These are phyloP conservation scores for Amniculicola lignicola DNA, from an alignment of 495 filamentous ascomycete species.

Conservation along the genomic window DNA sequence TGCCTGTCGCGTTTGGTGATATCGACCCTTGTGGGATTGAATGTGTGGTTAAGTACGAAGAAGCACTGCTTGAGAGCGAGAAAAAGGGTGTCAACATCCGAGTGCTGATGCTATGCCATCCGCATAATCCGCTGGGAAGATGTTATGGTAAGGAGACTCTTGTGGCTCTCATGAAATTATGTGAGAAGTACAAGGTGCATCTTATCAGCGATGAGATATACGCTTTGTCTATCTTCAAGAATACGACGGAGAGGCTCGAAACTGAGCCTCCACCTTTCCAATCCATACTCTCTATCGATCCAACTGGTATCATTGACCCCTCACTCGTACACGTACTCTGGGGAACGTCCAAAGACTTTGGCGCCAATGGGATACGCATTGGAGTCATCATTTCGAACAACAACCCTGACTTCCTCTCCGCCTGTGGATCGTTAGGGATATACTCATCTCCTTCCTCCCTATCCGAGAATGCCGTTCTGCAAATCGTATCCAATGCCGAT, in stretches of 20 bases:
- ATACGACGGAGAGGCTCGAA: background rate
- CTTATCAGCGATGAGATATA: conserved; percentile 65
- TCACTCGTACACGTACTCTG: conserved; percentile 57
- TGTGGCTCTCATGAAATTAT: conserved; percentile 49
- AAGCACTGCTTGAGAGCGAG: conserved; percentile 14
- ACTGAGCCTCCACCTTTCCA: conserved; percentile 41
- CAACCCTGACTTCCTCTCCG: conserved; percentile 45
- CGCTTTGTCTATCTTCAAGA: conserved; percentile 48
- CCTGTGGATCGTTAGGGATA: conserved; percentile 41
- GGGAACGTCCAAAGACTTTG: conserved; percentile 62
- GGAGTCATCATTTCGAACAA: conserved; percentile 51
- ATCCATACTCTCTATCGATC: conserved; percentile 53
- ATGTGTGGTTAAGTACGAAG: conserved; percentile 24
- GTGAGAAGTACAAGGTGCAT: conserved; percentile 54
- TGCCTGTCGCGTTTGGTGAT: conserved; percentile 23
- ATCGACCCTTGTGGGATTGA: conserved; percentile 21
- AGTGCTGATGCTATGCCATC: conserved; percentile 54
- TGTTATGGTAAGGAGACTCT: conserved; percentile 54
- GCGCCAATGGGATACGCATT: conserved; percentile 54
- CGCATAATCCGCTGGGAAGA: conserved; percentile 59
- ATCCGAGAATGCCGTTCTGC: conserved; percentile 46
- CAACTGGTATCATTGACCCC: conserved; percentile 49
- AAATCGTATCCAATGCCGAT: conserved; percentile 45
- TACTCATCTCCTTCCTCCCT: conserved; percentile 50
- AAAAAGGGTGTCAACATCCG: conserved; percentile 18